phyloP scores from a whole-genome alignment of 805 yeast species.

The Candida easanensis region DNA sequence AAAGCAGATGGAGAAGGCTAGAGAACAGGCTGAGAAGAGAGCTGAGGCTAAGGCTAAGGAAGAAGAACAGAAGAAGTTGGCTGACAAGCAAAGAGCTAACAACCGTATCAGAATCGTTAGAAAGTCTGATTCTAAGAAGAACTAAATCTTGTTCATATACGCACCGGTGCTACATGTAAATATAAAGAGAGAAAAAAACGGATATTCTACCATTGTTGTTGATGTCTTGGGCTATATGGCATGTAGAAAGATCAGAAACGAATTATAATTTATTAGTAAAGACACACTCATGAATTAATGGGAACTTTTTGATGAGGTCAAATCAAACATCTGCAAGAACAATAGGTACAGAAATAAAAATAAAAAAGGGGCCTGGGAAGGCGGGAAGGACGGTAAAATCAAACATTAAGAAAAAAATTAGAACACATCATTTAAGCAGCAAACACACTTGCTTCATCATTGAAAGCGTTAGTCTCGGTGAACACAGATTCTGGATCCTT shows the following conservation, averaged over 20 bases:
- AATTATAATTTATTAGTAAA: too few species aligned
- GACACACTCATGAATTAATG: too few species aligned
- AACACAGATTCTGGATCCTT: conserved; percentile 35
- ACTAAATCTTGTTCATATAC: conserved; percentile 5
- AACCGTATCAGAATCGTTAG: conserved; percentile 26
- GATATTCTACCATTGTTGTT: too few species aligned
- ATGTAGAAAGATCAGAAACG: too few species aligned
- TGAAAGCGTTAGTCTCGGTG: conserved; percentile 6
- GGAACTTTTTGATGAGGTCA: too few species aligned
- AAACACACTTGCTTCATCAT: conserved; percentile 10
- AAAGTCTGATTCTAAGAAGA: conserved; percentile 17
- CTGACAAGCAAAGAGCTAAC: conserved; percentile 31
- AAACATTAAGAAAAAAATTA: background rate
- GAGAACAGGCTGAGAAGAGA: conserved; percentile 37
- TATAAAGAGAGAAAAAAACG: background rate
- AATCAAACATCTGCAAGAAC: too few species aligned
- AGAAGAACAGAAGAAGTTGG: conserved; percentile 29
- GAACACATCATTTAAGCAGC: conserved; percentile 4
- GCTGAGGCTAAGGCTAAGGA: conserved; percentile 35
- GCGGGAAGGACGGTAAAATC: too few species aligned
- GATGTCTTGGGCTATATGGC: too few species aligned
- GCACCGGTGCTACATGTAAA: background rate
- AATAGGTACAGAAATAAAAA: too few species aligned
- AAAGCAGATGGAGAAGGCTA: conserved; percentile 39
- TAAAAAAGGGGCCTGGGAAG: too few species aligned